Evolutionary conservation across 306 rosid genomes (phyloP).

Genomic region (Senna siamea): DNA sequence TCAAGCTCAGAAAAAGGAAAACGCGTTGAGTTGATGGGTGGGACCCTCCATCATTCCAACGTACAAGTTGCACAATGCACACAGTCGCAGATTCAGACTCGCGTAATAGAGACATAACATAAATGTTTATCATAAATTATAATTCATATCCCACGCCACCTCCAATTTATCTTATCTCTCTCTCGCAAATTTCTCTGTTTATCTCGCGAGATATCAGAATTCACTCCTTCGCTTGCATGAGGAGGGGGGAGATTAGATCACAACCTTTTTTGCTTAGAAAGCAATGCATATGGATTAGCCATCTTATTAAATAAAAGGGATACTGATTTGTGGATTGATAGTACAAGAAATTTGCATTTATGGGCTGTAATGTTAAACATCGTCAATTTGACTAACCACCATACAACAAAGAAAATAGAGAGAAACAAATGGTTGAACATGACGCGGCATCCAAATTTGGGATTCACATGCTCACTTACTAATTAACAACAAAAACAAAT

Average conservation of each 20-base stretch:
- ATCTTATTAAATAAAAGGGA: not conserved
- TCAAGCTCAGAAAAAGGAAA: not conserved
- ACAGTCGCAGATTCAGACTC: not conserved
- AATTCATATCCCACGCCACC: no score
- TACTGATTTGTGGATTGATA: not conserved
- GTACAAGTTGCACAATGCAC: no score
- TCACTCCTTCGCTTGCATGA: no score
- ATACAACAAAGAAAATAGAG: no score
- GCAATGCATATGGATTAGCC: not conserved
- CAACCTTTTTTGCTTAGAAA: no score
- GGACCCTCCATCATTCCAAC: not conserved
- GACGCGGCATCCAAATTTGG: not conserved
- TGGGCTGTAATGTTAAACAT: not conserved
- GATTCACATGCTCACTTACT: not conserved
- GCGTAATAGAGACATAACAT: no score
- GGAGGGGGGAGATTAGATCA: no score
- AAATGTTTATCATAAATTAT: no score
- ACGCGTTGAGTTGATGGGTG: conserved; percentile 5
- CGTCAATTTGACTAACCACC: not conserved
- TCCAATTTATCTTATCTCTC: no score
- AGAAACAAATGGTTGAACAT: no score
- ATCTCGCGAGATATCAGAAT: not conserved
- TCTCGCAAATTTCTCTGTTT: no score
- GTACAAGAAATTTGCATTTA: not conserved
- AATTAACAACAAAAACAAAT: no score